A percentile compares a stretch with the other conserved stretches of the same genome.
phyloP scores from a whole-genome alignment of 2,329 filamentous ascomycete species.

The Beauveria sp. region DNA sequence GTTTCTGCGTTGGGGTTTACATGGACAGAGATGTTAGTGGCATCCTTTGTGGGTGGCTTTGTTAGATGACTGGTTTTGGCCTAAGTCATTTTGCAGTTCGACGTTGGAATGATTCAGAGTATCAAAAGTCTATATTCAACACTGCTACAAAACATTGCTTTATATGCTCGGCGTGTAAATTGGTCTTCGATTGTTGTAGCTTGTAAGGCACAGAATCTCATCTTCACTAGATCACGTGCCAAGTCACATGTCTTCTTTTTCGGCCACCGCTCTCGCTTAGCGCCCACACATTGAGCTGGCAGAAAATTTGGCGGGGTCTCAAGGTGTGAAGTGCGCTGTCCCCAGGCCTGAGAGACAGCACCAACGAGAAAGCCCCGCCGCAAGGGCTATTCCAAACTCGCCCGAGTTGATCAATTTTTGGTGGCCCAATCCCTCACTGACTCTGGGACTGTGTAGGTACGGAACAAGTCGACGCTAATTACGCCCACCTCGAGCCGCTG shows the following conservation, averaged over 20 bases:
- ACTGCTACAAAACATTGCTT: not conserved
- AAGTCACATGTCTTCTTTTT: conserved; percentile 18
- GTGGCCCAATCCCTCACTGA: conserved; percentile 17
- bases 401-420: conserved; percentile 19
- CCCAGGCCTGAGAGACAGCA: not conserved
- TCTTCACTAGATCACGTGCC: conserved; percentile 15
- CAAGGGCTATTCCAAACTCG: conserved; percentile 28
- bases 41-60: not conserved
- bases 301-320: conserved; percentile 32
- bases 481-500: not conserved
- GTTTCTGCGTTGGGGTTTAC: not conserved
- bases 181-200: not conserved
- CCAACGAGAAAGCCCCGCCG: conserved; percentile 25
- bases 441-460: not conserved
- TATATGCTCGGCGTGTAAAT: too few relatives aligned
- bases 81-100: not conserved
- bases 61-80: not conserved
- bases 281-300: conserved; percentile 29
- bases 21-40: not conserved
- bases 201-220: not conserved
- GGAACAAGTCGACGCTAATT: conserved; percentile 7
- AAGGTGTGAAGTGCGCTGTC: not conserved
- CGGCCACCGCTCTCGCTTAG: conserved; percentile 34
- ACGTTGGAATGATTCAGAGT: conserved; percentile 3
- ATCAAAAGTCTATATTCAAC: conserved; percentile 6